Evolutionary conservation across 2,329 filamentous ascomycete genomes (phyloP).

Genomic region (Xylaria sp.): DNA sequence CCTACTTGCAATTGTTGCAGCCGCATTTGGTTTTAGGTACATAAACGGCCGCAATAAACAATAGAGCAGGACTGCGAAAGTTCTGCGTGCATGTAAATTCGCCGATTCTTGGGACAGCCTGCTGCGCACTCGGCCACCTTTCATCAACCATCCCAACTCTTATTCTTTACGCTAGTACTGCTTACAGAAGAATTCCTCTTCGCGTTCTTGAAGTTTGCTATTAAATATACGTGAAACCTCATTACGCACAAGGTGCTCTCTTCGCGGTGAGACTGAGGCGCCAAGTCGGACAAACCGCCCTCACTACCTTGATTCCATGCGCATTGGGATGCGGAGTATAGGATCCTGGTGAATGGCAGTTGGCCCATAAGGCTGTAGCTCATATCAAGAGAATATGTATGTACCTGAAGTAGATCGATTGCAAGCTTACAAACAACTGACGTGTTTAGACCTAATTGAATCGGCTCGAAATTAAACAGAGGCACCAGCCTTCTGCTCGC

Average conservation of each 20-base stretch:
- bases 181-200: background rate
- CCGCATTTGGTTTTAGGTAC: background rate
- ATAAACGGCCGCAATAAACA: background rate
- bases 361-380: background rate
- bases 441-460: background rate
- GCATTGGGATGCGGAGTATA: background rate
- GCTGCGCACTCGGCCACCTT: background rate
- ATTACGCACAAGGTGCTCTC: background rate
- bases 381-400: background rate
- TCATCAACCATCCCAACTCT: background rate
- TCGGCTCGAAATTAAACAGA: background rate
- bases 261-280: background rate
- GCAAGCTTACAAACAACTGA: background rate
- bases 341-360: background rate
- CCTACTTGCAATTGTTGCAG: background rate
- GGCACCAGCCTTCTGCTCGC: background rate
- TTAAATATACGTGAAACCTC: background rate
- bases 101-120: background rate
- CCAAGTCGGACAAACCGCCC: background rate
- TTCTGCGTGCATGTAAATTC: background rate
- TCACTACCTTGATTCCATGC: background rate
- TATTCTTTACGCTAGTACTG: background rate
- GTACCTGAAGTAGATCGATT: background rate
- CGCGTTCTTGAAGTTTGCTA: background rate
- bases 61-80: background rate